Conservation (phyloP, 1,139 yeast genomes). For the Kazachstania sp. region DNA sequence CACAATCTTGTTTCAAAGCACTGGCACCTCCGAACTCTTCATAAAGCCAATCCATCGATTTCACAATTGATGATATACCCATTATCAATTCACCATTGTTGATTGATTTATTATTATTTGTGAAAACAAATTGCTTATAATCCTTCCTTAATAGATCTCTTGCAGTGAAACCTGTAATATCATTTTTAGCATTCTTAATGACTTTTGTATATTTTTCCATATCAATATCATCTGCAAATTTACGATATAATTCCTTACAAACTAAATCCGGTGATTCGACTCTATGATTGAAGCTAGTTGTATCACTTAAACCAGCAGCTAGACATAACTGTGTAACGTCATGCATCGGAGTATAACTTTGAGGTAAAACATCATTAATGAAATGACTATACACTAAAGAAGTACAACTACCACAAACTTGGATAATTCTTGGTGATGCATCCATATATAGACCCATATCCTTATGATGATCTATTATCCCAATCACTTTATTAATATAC, state of each 20-base stretch:
- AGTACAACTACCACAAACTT: conserved; percentile 68
- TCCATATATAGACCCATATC: conserved; percentile 48
- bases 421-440: conserved; percentile 49
- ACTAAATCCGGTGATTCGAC: conserved; percentile 47
- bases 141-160: conserved; percentile 68
- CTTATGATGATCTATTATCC: conserved; percentile 80
- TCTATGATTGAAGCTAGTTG: conserved; percentile 53
- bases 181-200: conserved; percentile 50
- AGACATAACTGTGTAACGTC: conserved; percentile 41
- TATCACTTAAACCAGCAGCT: conserved; percentile 68
- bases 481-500: conserved; percentile 37
- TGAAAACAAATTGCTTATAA: conserved; percentile 62
- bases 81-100: conserved; percentile 29
- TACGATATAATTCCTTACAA: conserved; percentile 37
- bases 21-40: conserved; percentile 27
- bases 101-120: conserved; percentile 24
- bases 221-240: conserved; percentile 16
- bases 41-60: conserved; percentile 52
- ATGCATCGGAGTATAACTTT: not conserved
- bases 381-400: conserved; percentile 55
- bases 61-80: conserved; percentile 74
- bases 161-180: conserved; percentile 50
- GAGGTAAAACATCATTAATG: conserved; percentile 21
- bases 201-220: conserved; percentile 31
- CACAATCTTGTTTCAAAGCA: conserved; percentile 37